A percentile compares a stretch with the other conserved stretches of the same genome.
phyloP scores from a whole-genome alignment of 179 eudicot species.

The Dionaea muscipula region DNA sequence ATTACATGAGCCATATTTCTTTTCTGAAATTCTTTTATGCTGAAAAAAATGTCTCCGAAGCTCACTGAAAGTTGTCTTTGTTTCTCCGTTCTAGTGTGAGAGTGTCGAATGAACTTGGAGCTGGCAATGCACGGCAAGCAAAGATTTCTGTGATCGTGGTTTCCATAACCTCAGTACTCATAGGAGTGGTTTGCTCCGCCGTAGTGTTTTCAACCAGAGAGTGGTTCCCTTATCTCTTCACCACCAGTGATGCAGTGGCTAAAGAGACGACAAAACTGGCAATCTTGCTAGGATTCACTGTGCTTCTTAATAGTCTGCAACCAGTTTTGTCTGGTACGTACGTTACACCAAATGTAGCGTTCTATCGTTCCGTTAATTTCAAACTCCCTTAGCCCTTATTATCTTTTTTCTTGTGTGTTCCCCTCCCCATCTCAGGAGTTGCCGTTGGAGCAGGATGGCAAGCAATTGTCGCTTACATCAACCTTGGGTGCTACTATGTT shows the following conservation, averaged over 20 bases:
- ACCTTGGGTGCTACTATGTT: slow-evolving; percentile 52
- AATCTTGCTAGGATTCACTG: slow-evolving; percentile 46
- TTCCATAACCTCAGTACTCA: slow-evolving; percentile 41
- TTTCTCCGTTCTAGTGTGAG: slow-evolving; percentile 43
- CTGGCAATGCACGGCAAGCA: slow-evolving; percentile 46
- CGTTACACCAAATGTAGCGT: not conserved
- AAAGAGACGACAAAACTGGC: slow-evolving; percentile 48
- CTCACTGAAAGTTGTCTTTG: not conserved
- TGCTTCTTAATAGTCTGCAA: slow-evolving; percentile 64
- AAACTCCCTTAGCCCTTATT: not conserved
- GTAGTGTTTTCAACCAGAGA: slow-evolving; percentile 51
- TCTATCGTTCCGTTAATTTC: not conserved
- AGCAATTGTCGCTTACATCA: slow-evolving; percentile 55
- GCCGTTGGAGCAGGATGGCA: slow-evolving; percentile 84
- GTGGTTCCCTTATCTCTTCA: slow-evolving; percentile 57
- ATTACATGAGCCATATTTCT: not conserved
- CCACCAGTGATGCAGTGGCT: slow-evolving; percentile 52
- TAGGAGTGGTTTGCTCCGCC: slow-evolving; percentile 38
- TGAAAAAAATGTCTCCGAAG: not conserved
- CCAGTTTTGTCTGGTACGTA: slow-evolving; percentile 69
- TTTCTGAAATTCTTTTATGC: not conserved
- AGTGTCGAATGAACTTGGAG: slow-evolving; percentile 82
- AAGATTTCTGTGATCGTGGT: slow-evolving; percentile 60
- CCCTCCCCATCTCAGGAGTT: slow-evolving; percentile 29
- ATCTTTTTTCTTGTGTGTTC: not conserved